Base-by-base conservation (phyloP, 805 yeast genomes). In the Monosporozyma unispora region DNA sequence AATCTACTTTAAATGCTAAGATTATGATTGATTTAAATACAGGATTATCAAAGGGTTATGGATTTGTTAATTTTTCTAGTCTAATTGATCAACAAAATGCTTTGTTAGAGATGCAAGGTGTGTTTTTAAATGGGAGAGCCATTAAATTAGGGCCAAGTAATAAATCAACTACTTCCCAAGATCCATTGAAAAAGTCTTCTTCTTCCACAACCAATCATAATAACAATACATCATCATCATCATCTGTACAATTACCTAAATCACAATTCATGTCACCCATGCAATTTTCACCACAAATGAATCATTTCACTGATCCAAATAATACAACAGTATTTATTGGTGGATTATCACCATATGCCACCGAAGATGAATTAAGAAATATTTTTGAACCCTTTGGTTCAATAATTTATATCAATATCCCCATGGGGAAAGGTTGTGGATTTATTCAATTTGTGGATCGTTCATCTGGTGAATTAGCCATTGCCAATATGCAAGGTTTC, bases 401-500 rank as follows among this genome's bases (percentile, higher is more conserved):
- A 46, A 83, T 87, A 52, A 82, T 81, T 22, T 87, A 84, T 59
- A 86, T 84, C 45, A 84, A 84, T 62, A 82, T 85, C 47, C 95
- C 95, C 4, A 77, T 81, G 5, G 91, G 70, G 29, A 72, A 70
- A 55, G 86, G 85, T 53, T 87, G 96, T 68, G 96, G 96, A 0
- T 88, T 90, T 69, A 88, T 89, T 48, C 95, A 87, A 66, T 89
- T 78, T 63, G 78, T 80, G 39, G 79, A 82, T 48, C 73, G 96
- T 50, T 79, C 80, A 42, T 81, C 87, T 56, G 96, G 96, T 1
- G 96, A 90, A 67, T 75, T 75, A 48, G 95, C 96, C 10, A 85
- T 89, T 53, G 73, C 79, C 33, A 84, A 82, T 54, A 84, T 89
- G 95, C 96, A 89, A 68, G 96, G 96, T 9, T 87, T 81, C 62